phyloP scores from a whole-genome alignment of 306 rosid genomes.

The Hippophae tibetana region DNA sequence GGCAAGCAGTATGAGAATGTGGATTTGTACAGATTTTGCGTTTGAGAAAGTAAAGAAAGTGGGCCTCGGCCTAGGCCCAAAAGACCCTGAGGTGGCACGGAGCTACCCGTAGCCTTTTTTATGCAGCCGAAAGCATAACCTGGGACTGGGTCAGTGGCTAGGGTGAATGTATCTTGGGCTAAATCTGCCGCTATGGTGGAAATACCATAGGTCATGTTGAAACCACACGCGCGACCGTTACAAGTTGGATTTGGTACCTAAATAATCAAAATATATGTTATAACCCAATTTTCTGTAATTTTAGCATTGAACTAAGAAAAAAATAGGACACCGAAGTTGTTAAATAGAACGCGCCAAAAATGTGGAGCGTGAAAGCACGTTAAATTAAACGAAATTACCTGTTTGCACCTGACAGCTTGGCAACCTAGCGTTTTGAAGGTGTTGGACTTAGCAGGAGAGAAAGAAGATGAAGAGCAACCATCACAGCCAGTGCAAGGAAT shows the following conservation, averaged over 20 bases:
- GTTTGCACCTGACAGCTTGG: constrained; percentile 57
- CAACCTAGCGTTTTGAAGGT: constrained; percentile 40
- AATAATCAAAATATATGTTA: constrained; percentile 13
- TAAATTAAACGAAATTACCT: constrained; percentile 28
- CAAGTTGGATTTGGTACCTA: constrained; percentile 88
- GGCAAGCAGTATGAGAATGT: constrained; percentile 97
- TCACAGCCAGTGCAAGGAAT: constrained; percentile 67
- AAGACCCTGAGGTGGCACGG: constrained; percentile 69
- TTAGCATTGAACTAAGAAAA: constrained; percentile 24
- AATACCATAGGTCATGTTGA: constrained; percentile 77
- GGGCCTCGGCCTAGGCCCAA: constrained; percentile 96
- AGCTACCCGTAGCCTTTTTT: constrained; percentile 48
- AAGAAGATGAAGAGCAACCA: constrained; percentile 52
- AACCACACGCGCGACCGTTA: constrained; percentile 50
- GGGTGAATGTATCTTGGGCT: constrained; percentile 57
- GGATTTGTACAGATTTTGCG: constrained; percentile 59
- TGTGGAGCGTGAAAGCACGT: neutral
- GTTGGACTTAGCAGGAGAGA: constrained; percentile 43
- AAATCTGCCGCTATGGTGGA: constrained; percentile 60
- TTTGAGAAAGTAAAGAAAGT: constrained; percentile 60
- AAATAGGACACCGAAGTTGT: too few species aligned
- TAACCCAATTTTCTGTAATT: neutral
- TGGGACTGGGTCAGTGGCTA: constrained; percentile 58
- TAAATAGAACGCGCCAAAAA: neutral
- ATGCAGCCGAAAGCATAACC: constrained; percentile 78